A percentile compares a stretch with the other conserved stretches of the same genome.
phyloP scores from a whole-genome alignment of 169 alveolate species.

The Sarcocystis neurona region DNA sequence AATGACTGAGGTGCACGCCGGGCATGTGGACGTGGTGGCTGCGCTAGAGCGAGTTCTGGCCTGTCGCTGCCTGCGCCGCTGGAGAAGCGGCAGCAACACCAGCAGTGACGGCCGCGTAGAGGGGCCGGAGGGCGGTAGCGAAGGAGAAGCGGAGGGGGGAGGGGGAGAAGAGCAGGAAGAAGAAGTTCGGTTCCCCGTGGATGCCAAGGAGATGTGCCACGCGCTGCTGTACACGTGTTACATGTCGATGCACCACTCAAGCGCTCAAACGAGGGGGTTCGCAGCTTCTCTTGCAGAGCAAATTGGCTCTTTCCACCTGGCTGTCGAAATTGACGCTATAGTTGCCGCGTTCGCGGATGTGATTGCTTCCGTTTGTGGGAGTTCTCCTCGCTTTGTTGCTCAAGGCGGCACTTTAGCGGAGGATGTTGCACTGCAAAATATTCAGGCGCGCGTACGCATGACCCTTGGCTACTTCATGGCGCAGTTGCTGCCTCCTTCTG shows the following conservation, averaged over 20 bases:
- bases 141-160: not conserved
- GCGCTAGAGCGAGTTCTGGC: constrained; percentile 24
- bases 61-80: too few relatives aligned
- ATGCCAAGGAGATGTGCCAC: constrained; percentile 74
- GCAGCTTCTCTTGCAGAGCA: constrained; percentile 75
- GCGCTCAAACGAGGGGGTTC: constrained; percentile 69
- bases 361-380: constrained; percentile 57
- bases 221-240: constrained; percentile 75
- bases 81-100: not conserved
- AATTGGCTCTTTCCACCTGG: constrained; percentile 75
- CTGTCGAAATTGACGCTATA: constrained; percentile 70
- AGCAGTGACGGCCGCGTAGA: constrained; percentile 11
- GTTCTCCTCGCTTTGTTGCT: constrained; percentile 67
- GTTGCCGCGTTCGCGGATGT: constrained; percentile 56
- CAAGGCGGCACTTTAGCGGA: constrained; percentile 78
- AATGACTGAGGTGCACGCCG: constrained; percentile 15
- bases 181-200: constrained; percentile 63
- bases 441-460: constrained; percentile 79
- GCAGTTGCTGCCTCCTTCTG: constrained; percentile 75
- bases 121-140: not conserved
- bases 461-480: constrained; percentile 77
- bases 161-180: not conserved
- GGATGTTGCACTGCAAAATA: constrained; percentile 83
- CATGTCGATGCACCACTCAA: constrained; percentile 67
- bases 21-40: constrained; percentile 30